Evolutionary conservation across 164 flowering plant species (phyloP).

Genomic region (Magnolia kwangsiensis): DNA sequence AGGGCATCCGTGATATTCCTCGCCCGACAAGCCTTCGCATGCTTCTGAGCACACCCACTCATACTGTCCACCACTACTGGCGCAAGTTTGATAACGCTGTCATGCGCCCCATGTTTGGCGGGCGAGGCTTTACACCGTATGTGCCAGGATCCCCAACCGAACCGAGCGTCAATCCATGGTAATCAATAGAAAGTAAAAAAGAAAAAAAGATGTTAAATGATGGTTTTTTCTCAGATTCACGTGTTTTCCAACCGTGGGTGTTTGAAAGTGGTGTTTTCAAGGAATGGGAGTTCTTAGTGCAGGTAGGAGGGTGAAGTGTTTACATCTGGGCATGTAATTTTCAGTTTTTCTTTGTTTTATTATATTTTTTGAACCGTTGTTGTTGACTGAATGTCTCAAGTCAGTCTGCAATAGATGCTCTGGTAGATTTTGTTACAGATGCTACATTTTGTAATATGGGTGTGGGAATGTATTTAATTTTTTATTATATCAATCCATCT

Average conservation of each 20-base stretch:
- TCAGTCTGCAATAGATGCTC: too few relatives aligned
- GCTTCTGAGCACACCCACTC: constrained; percentile 56
- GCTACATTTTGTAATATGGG: too few relatives aligned
- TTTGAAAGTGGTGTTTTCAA: too few relatives aligned
- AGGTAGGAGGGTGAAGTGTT: background rate
- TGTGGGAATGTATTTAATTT: too few relatives aligned
- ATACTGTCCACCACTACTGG: constrained; percentile 81
- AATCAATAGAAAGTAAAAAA: background rate
- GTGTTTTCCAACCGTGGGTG: background rate
- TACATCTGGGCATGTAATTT: constrained; percentile 7
- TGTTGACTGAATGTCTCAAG: too few relatives aligned
- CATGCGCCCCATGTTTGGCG: constrained; percentile 94
- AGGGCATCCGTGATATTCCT: constrained; percentile 15
- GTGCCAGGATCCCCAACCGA: constrained; percentile 85
- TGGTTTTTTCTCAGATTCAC: background rate
- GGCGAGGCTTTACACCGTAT: constrained; percentile 78
- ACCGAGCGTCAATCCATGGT: constrained; percentile 28
- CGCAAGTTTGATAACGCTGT: constrained; percentile 75
- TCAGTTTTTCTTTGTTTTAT: background rate
- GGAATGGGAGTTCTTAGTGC: background rate
- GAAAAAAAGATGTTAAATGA: too few relatives aligned
- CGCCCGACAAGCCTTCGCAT: constrained; percentile 68
- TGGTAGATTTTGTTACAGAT: too few relatives aligned
- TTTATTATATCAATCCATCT: too few relatives aligned
- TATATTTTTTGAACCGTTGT: too few relatives aligned